phyloP scores from a whole-genome alignment of 345 rosid genomes.

The Brassica incana region DNA sequence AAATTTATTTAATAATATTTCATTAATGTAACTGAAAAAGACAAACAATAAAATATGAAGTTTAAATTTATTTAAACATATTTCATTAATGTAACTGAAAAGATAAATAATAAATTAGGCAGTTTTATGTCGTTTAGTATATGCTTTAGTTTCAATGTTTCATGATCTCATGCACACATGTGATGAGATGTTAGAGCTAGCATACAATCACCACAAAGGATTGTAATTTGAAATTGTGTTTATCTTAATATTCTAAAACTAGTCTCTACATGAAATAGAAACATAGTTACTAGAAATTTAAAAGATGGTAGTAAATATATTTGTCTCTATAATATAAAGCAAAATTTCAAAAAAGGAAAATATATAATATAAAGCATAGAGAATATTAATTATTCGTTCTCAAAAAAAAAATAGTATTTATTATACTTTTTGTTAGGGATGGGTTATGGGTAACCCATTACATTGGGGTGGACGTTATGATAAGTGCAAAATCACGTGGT shows the following conservation, averaged over 20 bases:
- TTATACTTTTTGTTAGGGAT: slow-evolving; percentile 11
- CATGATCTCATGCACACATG: background rate
- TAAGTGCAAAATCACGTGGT: slow-evolving; percentile 44
- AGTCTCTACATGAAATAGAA: too few species aligned
- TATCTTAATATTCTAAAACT: too few species aligned
- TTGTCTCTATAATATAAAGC: background rate
- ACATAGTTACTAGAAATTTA: background rate
- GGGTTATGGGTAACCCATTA: slow-evolving; percentile 4
- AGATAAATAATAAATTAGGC: too few species aligned
- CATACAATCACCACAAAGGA: background rate
- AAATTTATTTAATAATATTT: too few species aligned
- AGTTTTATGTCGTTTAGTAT: too few species aligned
- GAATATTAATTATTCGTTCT: background rate
- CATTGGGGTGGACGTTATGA: slow-evolving; percentile 24
- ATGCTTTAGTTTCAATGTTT: background rate
- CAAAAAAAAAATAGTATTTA: background rate
- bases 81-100: too few species aligned
- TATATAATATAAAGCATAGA: background rate
- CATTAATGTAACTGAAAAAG: too few species aligned
- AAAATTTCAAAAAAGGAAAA: too few species aligned
- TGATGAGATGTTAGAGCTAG: background rate
- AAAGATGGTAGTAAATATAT: background rate
- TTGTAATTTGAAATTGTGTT: background rate
- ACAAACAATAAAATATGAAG: too few species aligned
- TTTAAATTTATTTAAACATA: too few species aligned